A percentile compares a stretch with the other conserved stretches of the same genome.
Conservation (phyloP, 805 yeast genomes). For the Pichia californica region DNA sequence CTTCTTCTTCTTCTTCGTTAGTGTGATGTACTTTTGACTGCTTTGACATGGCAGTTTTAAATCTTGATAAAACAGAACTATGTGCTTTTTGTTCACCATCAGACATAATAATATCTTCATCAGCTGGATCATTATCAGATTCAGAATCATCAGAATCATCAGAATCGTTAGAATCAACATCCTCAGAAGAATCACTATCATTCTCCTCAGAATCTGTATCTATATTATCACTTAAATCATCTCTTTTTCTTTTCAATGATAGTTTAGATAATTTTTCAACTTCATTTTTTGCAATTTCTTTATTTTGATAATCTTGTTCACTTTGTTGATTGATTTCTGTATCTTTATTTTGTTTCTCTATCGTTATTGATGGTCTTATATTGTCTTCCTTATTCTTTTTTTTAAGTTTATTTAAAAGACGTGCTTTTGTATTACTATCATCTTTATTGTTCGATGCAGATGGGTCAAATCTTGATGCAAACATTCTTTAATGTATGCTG, state of each 20-base stretch:
- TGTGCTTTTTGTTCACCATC: conserved; percentile 29
- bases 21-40: conserved; percentile 18
- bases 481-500: conserved; percentile 33
- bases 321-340: neutral
- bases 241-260: conserved; percentile 9
- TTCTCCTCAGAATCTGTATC: conserved; percentile 6
- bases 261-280: too few relatives aligned
- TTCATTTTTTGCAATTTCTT: conserved; percentile 27
- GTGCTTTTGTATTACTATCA: conserved; percentile 27
- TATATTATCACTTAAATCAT: too few relatives aligned
- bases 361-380: too few relatives aligned
- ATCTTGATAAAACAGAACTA: conserved; percentile 45
- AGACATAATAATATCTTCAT: too few relatives aligned
- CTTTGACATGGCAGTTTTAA: conserved; percentile 35
- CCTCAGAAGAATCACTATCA: too few relatives aligned
- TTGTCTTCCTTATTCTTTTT: conserved; percentile 28
- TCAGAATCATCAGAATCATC: neutral
- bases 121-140: too few relatives aligned
- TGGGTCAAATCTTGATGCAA: conserved; percentile 63
- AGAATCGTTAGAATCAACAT: too few relatives aligned
- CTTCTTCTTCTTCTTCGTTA: conserved; percentile 12
- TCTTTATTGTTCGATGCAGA: conserved; percentile 22
- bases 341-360: conserved; percentile 7
- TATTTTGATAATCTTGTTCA: conserved; percentile 26
- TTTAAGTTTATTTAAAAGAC: conserved; percentile 31